Evolutionary conservation across 1,284 basidiomycete genomes (phyloP).

Genomic region (Testicularia cyperi): DNA sequence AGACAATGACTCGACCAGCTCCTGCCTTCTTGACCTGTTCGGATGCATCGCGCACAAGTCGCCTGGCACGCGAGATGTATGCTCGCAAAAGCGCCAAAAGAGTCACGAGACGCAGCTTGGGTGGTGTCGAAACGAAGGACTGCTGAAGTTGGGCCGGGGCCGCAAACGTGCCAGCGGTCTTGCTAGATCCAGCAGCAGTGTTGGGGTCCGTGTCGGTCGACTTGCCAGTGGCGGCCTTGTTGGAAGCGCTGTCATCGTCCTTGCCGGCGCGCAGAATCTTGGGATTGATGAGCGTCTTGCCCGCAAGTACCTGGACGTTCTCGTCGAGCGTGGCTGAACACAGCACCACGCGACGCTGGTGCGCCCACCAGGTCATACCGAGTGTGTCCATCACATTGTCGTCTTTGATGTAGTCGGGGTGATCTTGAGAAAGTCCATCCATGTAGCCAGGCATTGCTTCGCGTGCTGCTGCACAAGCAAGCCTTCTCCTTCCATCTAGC

Average conservation of each 20-base stretch:
- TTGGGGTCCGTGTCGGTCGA: too few relatives aligned
- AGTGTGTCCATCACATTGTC: slow-evolving; percentile 43
- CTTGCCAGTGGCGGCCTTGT: too few relatives aligned
- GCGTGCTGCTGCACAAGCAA: slow-evolving; percentile 67
- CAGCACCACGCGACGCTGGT: slow-evolving; percentile 77
- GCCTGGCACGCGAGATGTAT: slow-evolving; percentile 66
- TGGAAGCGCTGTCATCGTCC: slow-evolving; percentile 11
- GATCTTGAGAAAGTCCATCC: slow-evolving; percentile 6
- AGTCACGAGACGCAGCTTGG: slow-evolving; percentile 88
- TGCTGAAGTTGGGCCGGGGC: slow-evolving; percentile 94
- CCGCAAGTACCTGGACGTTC: slow-evolving; percentile 89
- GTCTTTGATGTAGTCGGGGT: slow-evolving; percentile 21
- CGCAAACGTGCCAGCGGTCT: slow-evolving; percentile 68
- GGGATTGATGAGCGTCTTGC: slow-evolving; percentile 70
- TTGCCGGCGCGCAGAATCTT: slow-evolving; percentile 61
- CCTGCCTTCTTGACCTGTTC: slow-evolving; percentile 43
- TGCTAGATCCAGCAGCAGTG: too few relatives aligned
- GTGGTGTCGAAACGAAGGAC: slow-evolving; percentile 85
- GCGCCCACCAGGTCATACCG: slow-evolving; percentile 55
- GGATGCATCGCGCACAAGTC: too few relatives aligned
- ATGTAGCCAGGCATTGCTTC: slow-evolving; percentile 43
- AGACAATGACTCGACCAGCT: slow-evolving; percentile 76
- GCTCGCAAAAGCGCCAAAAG: slow-evolving; percentile 74
- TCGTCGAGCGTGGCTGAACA: slow-evolving; percentile 96
- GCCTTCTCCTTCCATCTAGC: slow-evolving; percentile 49